phyloP scores from a whole-genome alignment of 176 grass and related monocot species.

The Carex myosuroides region DNA sequence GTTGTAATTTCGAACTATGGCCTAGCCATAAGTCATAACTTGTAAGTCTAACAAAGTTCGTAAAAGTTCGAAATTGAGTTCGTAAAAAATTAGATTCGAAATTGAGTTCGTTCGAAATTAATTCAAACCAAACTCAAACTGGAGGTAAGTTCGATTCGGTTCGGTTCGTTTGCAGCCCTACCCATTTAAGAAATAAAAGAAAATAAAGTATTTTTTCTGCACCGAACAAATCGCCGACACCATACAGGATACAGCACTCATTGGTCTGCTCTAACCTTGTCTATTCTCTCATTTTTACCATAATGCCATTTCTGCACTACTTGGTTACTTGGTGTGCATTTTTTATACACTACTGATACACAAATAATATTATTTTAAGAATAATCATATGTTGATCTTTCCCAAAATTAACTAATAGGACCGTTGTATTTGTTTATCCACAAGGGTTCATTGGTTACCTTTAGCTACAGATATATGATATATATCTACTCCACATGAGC shows the following conservation, averaged over 20 bases:
- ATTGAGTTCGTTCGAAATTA: too few relatives aligned
- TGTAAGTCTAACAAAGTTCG: too few relatives aligned
- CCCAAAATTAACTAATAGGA: neutral
- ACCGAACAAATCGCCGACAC: conserved; percentile 25
- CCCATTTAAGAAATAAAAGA: neutral
- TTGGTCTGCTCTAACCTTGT: neutral
- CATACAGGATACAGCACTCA: neutral
- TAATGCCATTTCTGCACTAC: neutral
- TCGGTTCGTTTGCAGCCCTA: too few relatives aligned
- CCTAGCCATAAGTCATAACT: too few relatives aligned
- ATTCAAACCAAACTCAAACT: too few relatives aligned
- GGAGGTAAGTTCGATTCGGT: too few relatives aligned
- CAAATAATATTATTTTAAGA: neutral
- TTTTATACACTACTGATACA: neutral
- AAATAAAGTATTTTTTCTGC: neutral
- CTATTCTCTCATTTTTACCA: neutral
- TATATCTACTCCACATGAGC: neutral
- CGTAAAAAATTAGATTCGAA: too few relatives aligned
- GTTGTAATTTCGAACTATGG: too few relatives aligned
- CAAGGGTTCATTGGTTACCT: too few relatives aligned
- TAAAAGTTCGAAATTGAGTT: too few relatives aligned
- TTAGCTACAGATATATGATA: neutral
- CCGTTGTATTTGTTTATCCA: neutral
- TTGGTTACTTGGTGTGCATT: too few relatives aligned
- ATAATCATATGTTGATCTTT: neutral